Evolutionary conservation across 176 grass and related monocot species (phyloP).

Genomic region (Guadua angustifolia): DNA sequence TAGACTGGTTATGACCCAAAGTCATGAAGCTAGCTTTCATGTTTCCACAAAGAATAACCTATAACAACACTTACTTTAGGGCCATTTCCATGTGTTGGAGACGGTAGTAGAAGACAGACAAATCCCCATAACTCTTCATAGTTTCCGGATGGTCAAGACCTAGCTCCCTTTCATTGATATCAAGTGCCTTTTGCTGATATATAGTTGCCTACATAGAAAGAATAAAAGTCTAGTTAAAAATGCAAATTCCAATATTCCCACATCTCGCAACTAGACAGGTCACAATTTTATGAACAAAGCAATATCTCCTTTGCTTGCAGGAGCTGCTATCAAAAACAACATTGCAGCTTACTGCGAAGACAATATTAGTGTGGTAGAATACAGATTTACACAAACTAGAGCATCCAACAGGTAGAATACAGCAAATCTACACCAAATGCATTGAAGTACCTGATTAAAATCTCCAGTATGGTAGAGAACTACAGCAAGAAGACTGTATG

Average conservation of each 20-base stretch:
- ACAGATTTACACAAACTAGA: conserved; percentile 7
- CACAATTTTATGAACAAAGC: conserved; percentile 27
- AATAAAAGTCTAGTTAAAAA: conserved; percentile 41
- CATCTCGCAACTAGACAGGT: not conserved
- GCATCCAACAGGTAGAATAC: conserved; percentile 30
- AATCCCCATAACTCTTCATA: conserved; percentile 98
- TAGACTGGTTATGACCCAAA: conserved; percentile 3
- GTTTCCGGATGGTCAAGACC: conserved; percentile 99
- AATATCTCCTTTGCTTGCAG: conserved; percentile 17
- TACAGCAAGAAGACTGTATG: conserved; percentile 97
- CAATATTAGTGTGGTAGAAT: not conserved
- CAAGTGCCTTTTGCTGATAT: conserved; percentile 98
- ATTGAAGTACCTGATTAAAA: conserved; percentile 81
- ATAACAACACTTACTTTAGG: conserved; percentile 77
- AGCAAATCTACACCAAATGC: conserved; percentile 10
- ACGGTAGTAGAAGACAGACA: conserved; percentile 99
- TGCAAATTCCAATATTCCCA: conserved; percentile 20
- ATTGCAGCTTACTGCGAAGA: not conserved
- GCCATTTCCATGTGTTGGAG: conserved; percentile 99
- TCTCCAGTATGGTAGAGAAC: conserved; percentile 99
- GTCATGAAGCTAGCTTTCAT: conserved; percentile 1
- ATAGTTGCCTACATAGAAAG: conserved; percentile 74
- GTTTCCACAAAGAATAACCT: conserved; percentile 37
- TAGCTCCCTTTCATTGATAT: conserved; percentile 97
- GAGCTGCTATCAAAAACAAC: conserved; percentile 20